phyloP scores from a whole-genome alignment of 2,329 filamentous ascomycete genomes.

The Diaporthe longicolla region DNA sequence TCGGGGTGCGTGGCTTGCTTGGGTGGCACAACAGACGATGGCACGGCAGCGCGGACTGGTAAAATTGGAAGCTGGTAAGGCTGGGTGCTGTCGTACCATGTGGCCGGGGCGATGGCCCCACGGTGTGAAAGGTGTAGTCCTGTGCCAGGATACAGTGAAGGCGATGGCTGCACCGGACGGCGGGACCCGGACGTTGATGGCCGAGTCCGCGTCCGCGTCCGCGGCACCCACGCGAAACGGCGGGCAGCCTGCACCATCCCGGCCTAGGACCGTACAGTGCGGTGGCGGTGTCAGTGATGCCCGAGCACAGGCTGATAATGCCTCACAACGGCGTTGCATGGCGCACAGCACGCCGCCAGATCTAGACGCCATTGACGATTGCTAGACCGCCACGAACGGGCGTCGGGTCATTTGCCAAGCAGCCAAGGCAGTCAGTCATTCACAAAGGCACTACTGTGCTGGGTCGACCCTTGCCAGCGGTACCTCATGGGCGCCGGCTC shows the following conservation, averaged over 20 bases:
- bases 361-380: conserved; percentile 15
- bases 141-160: background rate
- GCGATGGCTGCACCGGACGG: background rate
- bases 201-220: conserved; percentile 14
- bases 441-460: background rate
- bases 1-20: background rate
- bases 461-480: conserved; percentile 11
- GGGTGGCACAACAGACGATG: background rate
- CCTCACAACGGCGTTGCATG: conserved; percentile 26
- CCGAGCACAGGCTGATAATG: background rate
- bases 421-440: background rate
- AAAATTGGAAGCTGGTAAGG: conserved; percentile 23
- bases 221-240: conserved; percentile 5
- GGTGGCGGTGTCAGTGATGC: too few relatives aligned
- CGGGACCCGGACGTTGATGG: background rate
- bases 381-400: conserved; percentile 8
- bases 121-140: background rate
- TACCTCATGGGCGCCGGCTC: too few relatives aligned
- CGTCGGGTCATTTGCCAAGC: background rate
- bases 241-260: background rate
- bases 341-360: background rate
- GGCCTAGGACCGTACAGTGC: background rate
- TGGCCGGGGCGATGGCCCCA: background rate
- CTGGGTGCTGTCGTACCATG: conserved; percentile 17
- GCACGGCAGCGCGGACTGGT: background rate